These are phyloP conservation scores for Fusarium sp. DNA, from an alignment of 2,329 filamentous ascomycete species.

Conservation along the genomic window DNA sequence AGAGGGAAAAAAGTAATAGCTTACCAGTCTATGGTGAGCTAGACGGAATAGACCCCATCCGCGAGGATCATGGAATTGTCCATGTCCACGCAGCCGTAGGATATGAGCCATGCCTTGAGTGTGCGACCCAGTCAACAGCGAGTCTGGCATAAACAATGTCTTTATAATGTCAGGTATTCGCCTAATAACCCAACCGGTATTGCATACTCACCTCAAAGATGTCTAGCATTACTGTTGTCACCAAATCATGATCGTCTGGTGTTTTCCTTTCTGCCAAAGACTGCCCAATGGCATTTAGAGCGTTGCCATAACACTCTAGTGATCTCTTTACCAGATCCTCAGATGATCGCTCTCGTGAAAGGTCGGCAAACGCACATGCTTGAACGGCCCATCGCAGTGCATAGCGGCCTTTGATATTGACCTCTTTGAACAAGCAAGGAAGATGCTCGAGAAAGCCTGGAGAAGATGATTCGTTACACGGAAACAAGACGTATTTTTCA, in stretches of 20 bases:
- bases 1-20: neutral
- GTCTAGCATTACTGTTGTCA: slow-evolving; percentile 55
- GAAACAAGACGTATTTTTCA: slow-evolving; percentile 54
- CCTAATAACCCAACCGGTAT: too few relatives aligned
- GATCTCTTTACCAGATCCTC: slow-evolving; percentile 43
- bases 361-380: slow-evolving; percentile 51
- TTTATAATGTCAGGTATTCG: slow-evolving; percentile 14
- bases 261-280: slow-evolving; percentile 48
- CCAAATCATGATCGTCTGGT: slow-evolving; percentile 54
- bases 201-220: slow-evolving; percentile 51
- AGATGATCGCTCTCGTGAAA: slow-evolving; percentile 43
- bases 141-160: slow-evolving; percentile 50
- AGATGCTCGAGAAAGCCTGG: slow-evolving; percentile 55
- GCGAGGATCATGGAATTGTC: slow-evolving; percentile 51
- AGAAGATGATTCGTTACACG: slow-evolving; percentile 50
- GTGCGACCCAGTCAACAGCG: slow-evolving; percentile 46
- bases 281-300: slow-evolving; percentile 49
- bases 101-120: slow-evolving; percentile 56
- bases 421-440: slow-evolving; percentile 52
- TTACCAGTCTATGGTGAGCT: slow-evolving; percentile 52
- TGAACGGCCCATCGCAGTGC: slow-evolving; percentile 54
- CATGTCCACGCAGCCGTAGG: slow-evolving; percentile 50
- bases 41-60: slow-evolving; percentile 55
- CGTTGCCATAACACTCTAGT: slow-evolving; percentile 50
- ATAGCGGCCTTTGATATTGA: slow-evolving; percentile 51